Evolutionary conservation across 73 alveolate genomes (phyloP).

Genomic region (Paraurostyla sp.): DNA sequence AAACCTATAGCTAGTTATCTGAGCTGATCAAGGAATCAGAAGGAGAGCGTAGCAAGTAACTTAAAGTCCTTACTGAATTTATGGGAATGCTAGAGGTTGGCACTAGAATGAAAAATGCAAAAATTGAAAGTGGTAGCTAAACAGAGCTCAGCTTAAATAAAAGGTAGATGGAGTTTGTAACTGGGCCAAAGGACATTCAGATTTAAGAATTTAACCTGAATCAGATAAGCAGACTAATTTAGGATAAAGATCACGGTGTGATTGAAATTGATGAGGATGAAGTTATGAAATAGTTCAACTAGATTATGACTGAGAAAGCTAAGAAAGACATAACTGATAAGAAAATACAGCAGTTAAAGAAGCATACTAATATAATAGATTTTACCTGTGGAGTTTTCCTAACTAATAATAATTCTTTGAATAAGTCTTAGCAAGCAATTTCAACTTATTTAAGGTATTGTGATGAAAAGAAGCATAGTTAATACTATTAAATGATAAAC

Average conservation of each 20-base stretch:
- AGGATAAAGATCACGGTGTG: too few relatives aligned
- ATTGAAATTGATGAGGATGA: neutral
- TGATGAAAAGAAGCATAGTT: neutral
- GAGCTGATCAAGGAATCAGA: neutral
- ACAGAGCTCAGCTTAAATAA: neutral
- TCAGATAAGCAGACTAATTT: too few relatives aligned
- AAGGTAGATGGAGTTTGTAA: neutral
- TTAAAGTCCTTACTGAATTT: neutral
- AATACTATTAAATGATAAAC: neutral
- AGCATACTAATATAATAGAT: neutral
- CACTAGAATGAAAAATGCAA: neutral
- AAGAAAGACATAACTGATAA: neutral
- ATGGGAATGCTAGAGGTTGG: slow-evolving; percentile 28
- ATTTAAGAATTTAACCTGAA: neutral
- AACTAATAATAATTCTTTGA: neutral
- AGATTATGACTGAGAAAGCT: slow-evolving; percentile 34
- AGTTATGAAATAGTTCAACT: neutral
- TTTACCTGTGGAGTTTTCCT: slow-evolving; percentile 29
- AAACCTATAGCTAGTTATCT: slow-evolving; percentile 9
- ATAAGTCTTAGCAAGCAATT: neutral
- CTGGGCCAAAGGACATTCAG: neutral
- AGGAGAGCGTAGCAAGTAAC: neutral
- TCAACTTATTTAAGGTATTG: neutral
- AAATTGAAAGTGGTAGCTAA: neutral
- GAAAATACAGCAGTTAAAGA: neutral